phyloP scores from a whole-genome alignment of 768 basidiomycete genomes.

The Gloeopeniophorella convolvens region DNA sequence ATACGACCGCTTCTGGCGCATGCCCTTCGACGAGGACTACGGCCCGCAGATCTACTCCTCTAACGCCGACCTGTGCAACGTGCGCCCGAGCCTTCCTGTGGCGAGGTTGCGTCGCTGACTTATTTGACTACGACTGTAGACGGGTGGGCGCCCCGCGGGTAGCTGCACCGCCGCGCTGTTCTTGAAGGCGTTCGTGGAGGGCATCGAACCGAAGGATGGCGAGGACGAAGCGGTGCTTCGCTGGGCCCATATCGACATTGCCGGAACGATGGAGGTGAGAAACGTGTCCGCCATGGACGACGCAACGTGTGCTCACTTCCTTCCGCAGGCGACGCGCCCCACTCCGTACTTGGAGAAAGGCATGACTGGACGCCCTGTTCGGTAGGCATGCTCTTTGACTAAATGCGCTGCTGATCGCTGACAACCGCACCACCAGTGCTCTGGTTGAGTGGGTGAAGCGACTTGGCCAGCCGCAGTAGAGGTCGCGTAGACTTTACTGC shows the following conservation, averaged over 20 bases:
- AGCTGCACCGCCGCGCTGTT: conserved; percentile 81
- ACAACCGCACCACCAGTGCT: conserved; percentile 6
- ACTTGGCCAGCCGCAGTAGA: conserved; percentile 6
- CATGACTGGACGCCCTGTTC: conserved; percentile 74
- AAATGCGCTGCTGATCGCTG: not conserved
- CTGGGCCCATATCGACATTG: conserved; percentile 90
- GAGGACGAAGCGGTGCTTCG: conserved; percentile 44
- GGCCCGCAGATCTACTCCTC: conserved; percentile 68
- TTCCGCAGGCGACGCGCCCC: conserved; percentile 41
- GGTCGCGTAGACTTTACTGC: too few relatives aligned
- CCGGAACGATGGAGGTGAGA: conserved; percentile 65
- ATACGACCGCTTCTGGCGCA: conserved; percentile 83
- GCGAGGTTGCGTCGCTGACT: not conserved
- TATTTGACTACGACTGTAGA: conserved; percentile 32
- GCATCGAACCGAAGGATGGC: conserved; percentile 58
- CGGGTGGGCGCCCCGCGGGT: conserved; percentile 67
- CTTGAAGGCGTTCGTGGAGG: conserved; percentile 76
- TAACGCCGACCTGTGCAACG: conserved; percentile 81
- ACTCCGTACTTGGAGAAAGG: conserved; percentile 63
- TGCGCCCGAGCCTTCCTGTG: conserved; percentile 25
- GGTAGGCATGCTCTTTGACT: conserved; percentile 38
- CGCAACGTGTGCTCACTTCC: not conserved
- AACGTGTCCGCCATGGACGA: not conserved
- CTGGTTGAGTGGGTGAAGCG: conserved; percentile 20
- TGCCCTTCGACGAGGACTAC: conserved; percentile 82